Evolutionary conservation across 2,329 filamentous ascomycete genomes (phyloP), one percentile per base, ranked within the genome.

Genomic region (Monilinia vaccinii-corymbosi): DNA sequence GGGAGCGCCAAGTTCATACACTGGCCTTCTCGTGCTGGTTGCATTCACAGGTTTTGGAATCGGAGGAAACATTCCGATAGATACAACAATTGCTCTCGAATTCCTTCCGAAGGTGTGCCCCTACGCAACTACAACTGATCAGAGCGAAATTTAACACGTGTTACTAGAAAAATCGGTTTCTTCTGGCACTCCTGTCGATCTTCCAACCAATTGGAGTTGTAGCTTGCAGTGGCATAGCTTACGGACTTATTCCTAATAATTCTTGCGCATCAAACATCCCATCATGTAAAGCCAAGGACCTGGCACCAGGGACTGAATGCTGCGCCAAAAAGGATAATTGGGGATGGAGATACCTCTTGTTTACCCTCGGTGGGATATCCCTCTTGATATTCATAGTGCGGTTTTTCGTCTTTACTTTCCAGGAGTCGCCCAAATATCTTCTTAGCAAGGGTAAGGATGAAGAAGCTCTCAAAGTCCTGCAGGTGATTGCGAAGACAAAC

Each of bases 291-390:
- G 60, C 66, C 18, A 74, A 72, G 8, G 46, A 25, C 40, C 46
- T 58, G 18, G 21, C 28, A 46, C 46, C 53, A n/a, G 46, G 36
- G 18, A 23, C 46, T 45, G 13, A 23, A 62, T 75, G 73, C 56
- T 59, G 57, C 23, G 65, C 70, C 3, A 69, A 66, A 48, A 40
- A 66, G 31, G 69, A 77, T 55, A 84, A 85, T 63, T 80, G 81
- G 75, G 82, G 82, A 2, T 85, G 82, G 82, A 71, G 82, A 44
- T 84, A 83, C 66, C 79, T 81, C 46, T 71, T 82, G 64, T 76
- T 82, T 58, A 72, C 75, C 8, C 78, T 84, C 71, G 82, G 81
- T 8, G 78, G 75, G 0, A 73, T 83, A 13, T 77, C 81, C 0
- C 73, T 84, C 59, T 63, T 79, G 47, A 79, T 83, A 73, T 84